Evolutionary conservation across 2,329 filamentous ascomycete species (phyloP), one percentile per base, ranked within the genome.

Genomic region (Nakataea oryzae): DNA sequence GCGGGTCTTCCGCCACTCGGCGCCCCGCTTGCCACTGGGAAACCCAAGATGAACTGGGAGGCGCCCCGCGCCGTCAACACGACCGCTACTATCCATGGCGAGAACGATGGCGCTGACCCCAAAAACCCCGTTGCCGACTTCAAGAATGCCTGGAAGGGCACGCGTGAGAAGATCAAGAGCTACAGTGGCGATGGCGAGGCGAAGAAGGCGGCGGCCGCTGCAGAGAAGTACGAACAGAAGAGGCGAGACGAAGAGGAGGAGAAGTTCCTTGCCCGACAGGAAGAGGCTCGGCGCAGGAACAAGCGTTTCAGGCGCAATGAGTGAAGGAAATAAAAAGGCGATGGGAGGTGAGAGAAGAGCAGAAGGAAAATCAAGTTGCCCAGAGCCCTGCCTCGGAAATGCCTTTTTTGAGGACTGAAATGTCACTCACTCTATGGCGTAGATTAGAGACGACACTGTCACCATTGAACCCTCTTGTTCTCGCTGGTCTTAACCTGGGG

Each of bases 1-100:
- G 68, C 75, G 17, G 74, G 75, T 26, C 74, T 82, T 62, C 70
- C 70, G 28, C 72, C 73, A 7, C 62, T 74, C n/a, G 54, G 60
- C n/a, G 32, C 24, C 11, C 55, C 32, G 21, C 14, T 62, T 28
- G 50, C 58, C 60, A 59, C 59, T 24, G 27, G 8, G 41, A 59
- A 26, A 3, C 21, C 56, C 11, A 50, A 30, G 54, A 54, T 59
- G 14, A 63, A 64, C 13, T 74, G 70, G 69, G 69, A 73, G 59
- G 67, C 72, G 0, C 73, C 73, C n/a, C 68, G 71, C 9, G 66
- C 69, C 28, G 62, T 74, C 58, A 62, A 66, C 30, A 67, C 67
- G 3, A 69, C 64, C 3, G 68, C 67, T 17, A 62, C 54, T 3
- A 61, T 58, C 6, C 32, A 21, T 9, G 26, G 34, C 13, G 56